These are phyloP conservation scores for Pugionium cornutum DNA, from an alignment of 345 rosid species.

Conservation along the genomic window DNA sequence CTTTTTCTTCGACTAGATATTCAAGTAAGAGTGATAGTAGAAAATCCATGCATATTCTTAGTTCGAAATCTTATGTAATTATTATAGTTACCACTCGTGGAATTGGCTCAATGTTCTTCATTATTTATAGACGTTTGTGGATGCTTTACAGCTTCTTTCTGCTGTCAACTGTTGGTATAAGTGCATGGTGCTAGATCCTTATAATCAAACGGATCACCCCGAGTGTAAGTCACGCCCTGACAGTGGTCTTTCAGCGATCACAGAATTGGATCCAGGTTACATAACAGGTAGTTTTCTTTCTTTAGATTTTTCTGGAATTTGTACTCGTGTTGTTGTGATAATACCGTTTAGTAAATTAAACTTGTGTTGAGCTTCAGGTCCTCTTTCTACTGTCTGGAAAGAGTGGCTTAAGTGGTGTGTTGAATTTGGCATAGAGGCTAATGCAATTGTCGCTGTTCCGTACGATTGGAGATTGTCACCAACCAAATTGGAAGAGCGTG, in stretches of 20 bases:
- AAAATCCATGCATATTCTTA: background rate
- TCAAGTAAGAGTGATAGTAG: background rate
- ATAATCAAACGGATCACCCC: constrained; percentile 94
- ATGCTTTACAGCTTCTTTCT: constrained; percentile 73
- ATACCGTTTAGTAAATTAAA: background rate
- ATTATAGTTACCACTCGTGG: background rate
- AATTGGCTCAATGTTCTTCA: background rate
- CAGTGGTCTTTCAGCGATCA: constrained; percentile 90
- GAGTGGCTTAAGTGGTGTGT: constrained; percentile 99
- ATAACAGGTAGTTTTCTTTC: constrained; percentile 57
- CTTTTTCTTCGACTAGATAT: constrained; percentile 18
- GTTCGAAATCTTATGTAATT: constrained; percentile 4
- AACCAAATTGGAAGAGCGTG: constrained; percentile 92
- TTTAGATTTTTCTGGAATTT: background rate
- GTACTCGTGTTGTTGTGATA: constrained; percentile 16
- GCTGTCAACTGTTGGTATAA: constrained; percentile 99
- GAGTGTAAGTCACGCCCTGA: constrained; percentile 96
- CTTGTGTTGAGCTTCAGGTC: constrained; percentile 56
- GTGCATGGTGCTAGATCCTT: constrained; percentile 87
- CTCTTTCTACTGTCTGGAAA: constrained; percentile 97
- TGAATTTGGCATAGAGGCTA: constrained; percentile 92
- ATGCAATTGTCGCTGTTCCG: constrained; percentile 92
- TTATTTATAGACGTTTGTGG: constrained; percentile 19
- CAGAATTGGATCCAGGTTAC: constrained; percentile 96
- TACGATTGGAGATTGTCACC: constrained; percentile 98